These are phyloP conservation scores for Aspergillus quadrilineatus DNA, from an alignment of 2,329 filamentous ascomycete genomes.

Conservation along the genomic window DNA sequence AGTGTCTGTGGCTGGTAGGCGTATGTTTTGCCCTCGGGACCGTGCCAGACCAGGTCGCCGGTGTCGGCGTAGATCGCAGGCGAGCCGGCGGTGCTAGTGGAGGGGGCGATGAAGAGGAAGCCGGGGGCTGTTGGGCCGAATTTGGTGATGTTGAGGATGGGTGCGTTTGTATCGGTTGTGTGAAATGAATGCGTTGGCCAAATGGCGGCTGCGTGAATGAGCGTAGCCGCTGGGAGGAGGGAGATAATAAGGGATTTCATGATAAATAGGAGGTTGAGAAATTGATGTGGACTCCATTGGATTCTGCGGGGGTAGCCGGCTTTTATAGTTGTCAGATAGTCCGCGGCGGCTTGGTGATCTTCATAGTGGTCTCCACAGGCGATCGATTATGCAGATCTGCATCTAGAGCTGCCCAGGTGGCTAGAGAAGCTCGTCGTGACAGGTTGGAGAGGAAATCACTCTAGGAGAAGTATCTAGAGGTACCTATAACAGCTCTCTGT, in stretches of 20 bases:
- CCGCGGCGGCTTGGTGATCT: neutral
- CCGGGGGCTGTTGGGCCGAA: neutral
- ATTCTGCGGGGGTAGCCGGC: neutral
- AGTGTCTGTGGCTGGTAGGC: slow-evolving; percentile 23
- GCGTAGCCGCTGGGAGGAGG: neutral
- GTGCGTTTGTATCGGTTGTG: neutral
- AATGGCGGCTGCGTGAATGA: neutral
- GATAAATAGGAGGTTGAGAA: neutral
- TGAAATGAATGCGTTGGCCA: slow-evolving; percentile 1
- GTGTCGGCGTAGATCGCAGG: slow-evolving; percentile 15
- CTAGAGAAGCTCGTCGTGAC: too few relatives aligned
- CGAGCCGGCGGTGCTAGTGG: neutral
- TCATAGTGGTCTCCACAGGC: neutral
- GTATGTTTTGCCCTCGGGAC: slow-evolving; percentile 17
- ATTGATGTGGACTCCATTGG: neutral
- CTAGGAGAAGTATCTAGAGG: too few relatives aligned
- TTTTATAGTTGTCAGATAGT: neutral
- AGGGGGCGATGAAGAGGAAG: neutral
- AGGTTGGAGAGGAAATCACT: too few relatives aligned
- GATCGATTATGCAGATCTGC: neutral
- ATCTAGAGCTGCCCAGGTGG: too few relatives aligned
- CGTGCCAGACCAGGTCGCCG: slow-evolving; percentile 29
- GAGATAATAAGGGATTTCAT: neutral
- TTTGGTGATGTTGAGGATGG: neutral
- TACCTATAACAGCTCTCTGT: too few relatives aligned